A percentile compares a stretch with the other conserved stretches of the same genome.
Conservation (phyloP, 2,329 filamentous ascomycete species). For the Plectosphaerella sp. region DNA sequence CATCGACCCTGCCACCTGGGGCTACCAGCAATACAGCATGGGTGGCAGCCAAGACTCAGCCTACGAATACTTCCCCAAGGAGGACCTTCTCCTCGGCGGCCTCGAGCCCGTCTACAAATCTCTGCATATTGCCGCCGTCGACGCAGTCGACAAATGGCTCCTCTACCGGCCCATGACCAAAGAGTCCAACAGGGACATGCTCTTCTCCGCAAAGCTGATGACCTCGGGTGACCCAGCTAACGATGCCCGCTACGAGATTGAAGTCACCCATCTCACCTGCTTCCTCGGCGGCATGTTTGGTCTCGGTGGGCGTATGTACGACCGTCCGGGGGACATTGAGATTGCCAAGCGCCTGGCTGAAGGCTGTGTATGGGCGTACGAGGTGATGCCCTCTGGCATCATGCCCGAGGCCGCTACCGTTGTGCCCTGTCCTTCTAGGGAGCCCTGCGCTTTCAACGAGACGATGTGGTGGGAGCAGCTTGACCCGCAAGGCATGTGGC, state of each 20-base stretch:
- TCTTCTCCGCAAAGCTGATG: conserved; percentile 64
- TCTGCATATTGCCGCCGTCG: conserved; percentile 66
- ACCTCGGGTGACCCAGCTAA: conserved; percentile 36
- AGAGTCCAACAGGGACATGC: conserved; percentile 48
- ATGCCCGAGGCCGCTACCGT: conserved; percentile 57
- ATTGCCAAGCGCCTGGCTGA: conserved; percentile 60
- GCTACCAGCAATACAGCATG: conserved; percentile 50
- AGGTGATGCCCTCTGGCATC: conserved; percentile 53
- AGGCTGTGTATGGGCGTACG: conserved; percentile 68
- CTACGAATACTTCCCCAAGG: conserved; percentile 67
- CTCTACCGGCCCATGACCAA: conserved; percentile 75
- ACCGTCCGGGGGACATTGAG: conserved; percentile 54
- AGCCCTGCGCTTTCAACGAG: conserved; percentile 48
- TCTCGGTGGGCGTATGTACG: conserved; percentile 59
- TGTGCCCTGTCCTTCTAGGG: conserved; percentile 39
- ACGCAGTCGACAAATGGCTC: conserved; percentile 66
- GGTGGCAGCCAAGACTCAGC: conserved; percentile 66
- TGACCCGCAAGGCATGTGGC: conserved; percentile 38
- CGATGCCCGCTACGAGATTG: conserved; percentile 47
- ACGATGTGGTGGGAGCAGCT: conserved; percentile 44
- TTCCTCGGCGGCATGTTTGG: conserved; percentile 69
- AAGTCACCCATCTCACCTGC: conserved; percentile 61
- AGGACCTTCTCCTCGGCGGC: conserved; percentile 71
- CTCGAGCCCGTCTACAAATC: conserved; percentile 65
- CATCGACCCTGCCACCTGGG: conserved; percentile 42